Evolutionary conservation across 2,329 filamentous ascomycete genomes (phyloP).

Genomic region (Ceratocystis albifundus): DNA sequence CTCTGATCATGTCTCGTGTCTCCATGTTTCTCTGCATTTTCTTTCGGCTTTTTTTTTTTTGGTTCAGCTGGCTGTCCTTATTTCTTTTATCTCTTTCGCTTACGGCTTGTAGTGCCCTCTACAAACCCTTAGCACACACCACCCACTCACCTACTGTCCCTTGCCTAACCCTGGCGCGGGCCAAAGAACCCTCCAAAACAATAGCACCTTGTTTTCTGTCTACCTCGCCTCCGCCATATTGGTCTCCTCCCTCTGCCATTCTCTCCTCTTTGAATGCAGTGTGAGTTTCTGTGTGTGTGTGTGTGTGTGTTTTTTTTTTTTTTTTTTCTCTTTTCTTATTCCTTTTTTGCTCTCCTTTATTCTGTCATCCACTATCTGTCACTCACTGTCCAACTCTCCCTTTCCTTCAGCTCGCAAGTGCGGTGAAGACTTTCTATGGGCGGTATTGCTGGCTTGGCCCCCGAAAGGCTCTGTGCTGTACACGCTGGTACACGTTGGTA

Average conservation of each 20-base stretch:
- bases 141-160: neutral
- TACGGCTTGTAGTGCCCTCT: neutral
- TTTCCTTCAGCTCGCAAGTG: slow-evolving; percentile 14
- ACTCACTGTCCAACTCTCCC: neutral
- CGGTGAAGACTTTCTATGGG: slow-evolving; percentile 18
- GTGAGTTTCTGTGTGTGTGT: slow-evolving; percentile 3
- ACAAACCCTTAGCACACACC: neutral
- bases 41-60: slow-evolving; percentile 1
- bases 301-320: too few species aligned
- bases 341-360: too few species aligned
- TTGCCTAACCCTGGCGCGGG: neutral
- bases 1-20: slow-evolving; percentile 5
- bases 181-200: neutral
- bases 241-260: too few species aligned
- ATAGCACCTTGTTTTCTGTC: neutral
- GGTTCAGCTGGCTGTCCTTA: neutral
- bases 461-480: too few species aligned
- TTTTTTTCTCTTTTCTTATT: too few species aligned
- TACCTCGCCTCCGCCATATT: neutral
- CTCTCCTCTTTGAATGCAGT: slow-evolving; percentile 5
- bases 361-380: slow-evolving; percentile 1
- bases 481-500: too few species aligned
- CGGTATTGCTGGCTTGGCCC: neutral
- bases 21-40: neutral
- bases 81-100: neutral